These are phyloP conservation scores for Gnetum montanum DNA, from an alignment of 75 land plant genomes.

Conservation along the genomic window DNA sequence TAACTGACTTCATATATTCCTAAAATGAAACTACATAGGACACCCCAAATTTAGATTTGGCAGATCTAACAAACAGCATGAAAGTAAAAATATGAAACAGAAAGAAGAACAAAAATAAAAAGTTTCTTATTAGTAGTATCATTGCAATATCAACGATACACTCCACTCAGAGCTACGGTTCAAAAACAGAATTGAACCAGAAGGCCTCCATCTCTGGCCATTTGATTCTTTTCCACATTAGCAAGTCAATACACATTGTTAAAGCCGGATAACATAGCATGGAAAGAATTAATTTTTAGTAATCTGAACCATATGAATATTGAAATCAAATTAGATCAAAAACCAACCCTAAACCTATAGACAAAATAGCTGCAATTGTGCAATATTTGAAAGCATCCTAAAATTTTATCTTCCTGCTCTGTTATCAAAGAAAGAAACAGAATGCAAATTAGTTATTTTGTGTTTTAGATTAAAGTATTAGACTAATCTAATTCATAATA, in stretches of 20 bases:
- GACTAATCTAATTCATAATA: no score
- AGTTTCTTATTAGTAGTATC: no score
- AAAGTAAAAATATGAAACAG: no score
- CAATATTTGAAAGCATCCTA: conserved; percentile 56
- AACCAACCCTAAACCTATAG: conserved; percentile 41
- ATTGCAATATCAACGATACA: no score
- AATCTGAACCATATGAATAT: background rate
- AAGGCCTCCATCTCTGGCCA: conserved; percentile 96
- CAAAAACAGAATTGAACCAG: conserved; percentile 92
- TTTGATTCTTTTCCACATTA: conserved; percentile 69
- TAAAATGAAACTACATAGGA: no score
- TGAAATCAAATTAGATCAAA: background rate
- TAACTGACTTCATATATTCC: no score
- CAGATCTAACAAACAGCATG: no score
- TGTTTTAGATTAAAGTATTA: no score
- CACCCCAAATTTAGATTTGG: no score
- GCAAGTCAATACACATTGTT: conserved; percentile 59
- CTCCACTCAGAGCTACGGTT: conserved; percentile 99
- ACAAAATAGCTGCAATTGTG: conserved; percentile 27
- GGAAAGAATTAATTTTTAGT: background rate
- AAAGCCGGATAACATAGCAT: background rate
- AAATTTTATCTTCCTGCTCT: conserved; percentile 63
- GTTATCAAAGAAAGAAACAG: conserved; percentile 13
- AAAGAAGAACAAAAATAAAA: no score
- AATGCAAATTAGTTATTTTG: no score